Evolutionary conservation across 495 filamentous ascomycete species (phyloP).

Genomic region (Jackrogersella multiformis): DNA sequence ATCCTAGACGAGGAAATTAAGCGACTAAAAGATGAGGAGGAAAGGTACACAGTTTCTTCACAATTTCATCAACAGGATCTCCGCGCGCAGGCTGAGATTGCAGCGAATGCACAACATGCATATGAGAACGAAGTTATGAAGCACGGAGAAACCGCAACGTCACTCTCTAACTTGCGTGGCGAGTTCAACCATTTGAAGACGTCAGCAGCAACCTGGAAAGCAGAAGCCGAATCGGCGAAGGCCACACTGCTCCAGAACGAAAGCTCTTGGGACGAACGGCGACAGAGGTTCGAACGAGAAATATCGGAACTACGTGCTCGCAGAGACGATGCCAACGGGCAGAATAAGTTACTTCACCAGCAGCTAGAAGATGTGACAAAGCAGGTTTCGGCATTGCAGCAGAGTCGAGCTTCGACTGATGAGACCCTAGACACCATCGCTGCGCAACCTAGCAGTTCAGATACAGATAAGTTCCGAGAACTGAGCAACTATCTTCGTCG

Average conservation of each 20-base stretch:
- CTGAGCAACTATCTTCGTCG: conserved; percentile 89
- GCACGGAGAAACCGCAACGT: conserved; percentile 90
- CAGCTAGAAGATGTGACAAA: conserved; percentile 83
- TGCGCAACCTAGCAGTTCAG: conserved; percentile 48
- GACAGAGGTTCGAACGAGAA: conserved; percentile 82
- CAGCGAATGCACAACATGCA: conserved; percentile 89
- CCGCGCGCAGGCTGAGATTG: conserved; percentile 91
- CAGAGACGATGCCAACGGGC: conserved; percentile 79
- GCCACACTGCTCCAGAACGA: conserved; percentile 80
- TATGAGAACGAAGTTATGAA: conserved; percentile 94
- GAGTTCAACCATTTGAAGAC: conserved; percentile 85
- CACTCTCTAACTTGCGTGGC: conserved; percentile 75
- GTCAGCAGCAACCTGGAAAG: conserved; percentile 72
- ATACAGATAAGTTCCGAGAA: conserved; percentile 75
- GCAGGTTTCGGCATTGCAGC: conserved; percentile 80
- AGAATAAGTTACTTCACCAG: conserved; percentile 87
- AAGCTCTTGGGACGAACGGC: conserved; percentile 84
- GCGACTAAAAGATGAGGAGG: conserved; percentile 86
- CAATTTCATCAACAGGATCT: conserved; percentile 88
- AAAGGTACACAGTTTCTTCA: conserved; percentile 78
- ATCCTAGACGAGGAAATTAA: conserved; percentile 76
- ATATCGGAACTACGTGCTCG: conserved; percentile 77
- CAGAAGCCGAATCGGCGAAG: conserved; percentile 83
- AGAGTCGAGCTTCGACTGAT: conserved; percentile 67
- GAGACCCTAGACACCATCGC: conserved; percentile 50